Base-by-base conservation (phyloP, 163 green algal species). In the Scenedesmus sp. region DNA sequence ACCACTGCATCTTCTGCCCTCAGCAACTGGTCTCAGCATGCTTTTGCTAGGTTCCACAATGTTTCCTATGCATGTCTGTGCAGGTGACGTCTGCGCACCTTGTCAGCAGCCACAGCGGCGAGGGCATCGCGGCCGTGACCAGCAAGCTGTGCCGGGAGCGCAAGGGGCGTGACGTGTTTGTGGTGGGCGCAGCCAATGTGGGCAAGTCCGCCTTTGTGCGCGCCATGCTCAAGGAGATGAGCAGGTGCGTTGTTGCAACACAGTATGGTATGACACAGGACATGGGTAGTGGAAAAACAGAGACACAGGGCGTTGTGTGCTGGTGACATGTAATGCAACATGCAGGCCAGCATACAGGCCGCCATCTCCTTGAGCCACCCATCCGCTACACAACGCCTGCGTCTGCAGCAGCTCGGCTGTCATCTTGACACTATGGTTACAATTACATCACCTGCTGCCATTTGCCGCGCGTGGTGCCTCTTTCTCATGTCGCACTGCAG, bases 181-280 rank as follows among this genome's bases (percentile, higher is more conserved):
- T 99, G 8, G 92, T 99, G 46, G 98, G 98, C 1, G 97, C 98
- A 0, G 98, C 98, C 56, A 99, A 99, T 92, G 98, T 99, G 23
- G 98, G 98, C 88, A 99, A 99, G 95, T 98, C 94, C 18, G 97
- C 98, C 2, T 99, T 99, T 92, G 96, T 99, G 20, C 93, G 95
- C 54, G 96, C 97, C 0, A 92, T 99, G 82, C 95, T 99, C 59
- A 96, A 94, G 86, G 95, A 98, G 86, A 95, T 98, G 95, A 88
- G 84, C 64, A 91, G 87, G 87, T 88, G 82, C 6, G 91, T n/a
- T 8, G 66, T 7, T 20, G 2, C 34, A 46, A 46, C 34, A 46
- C 34, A 46, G 34, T 46, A 46, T 46, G 34, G 34, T 46, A 46
- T 46, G 34, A 46, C 34, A 46, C 34, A 46, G 34, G 34, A 46